These are phyloP conservation scores for Vishniacozyma victoriae DNA, from an alignment of 768 basidiomycete genomes.

Conservation along the genomic window DNA sequence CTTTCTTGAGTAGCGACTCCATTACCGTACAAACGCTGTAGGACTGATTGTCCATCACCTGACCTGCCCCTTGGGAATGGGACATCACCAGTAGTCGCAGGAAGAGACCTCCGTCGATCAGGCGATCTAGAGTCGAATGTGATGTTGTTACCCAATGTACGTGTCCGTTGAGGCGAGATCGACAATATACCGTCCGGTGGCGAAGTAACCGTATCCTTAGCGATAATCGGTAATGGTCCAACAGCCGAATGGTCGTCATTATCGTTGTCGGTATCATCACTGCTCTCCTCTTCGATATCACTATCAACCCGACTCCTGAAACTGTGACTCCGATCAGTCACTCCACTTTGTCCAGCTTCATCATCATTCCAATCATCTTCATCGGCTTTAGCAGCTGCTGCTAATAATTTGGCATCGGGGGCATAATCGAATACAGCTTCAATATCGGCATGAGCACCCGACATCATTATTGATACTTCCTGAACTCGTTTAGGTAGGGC, in stretches of 20 bases:
- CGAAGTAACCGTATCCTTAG: too few relatives aligned
- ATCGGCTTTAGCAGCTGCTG: background rate
- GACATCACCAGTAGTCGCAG: background rate
- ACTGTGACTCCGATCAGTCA: too few relatives aligned
- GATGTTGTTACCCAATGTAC: background rate
- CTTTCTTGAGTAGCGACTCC: background rate
- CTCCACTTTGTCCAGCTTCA: background rate
- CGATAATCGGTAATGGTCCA: background rate
- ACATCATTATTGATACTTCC: conserved; percentile 9
- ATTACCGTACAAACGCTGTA: background rate
- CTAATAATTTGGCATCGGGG: conserved; percentile 12
- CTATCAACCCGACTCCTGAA: background rate
- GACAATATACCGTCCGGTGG: background rate
- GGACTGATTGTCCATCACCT: background rate
- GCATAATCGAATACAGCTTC: conserved; percentile 18
- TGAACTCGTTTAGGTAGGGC: conserved; percentile 13
- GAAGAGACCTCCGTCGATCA: too few relatives aligned
- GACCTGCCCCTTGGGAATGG: background rate
- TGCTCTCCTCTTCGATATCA: background rate
- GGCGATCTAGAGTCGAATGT: background rate
- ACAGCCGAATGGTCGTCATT: background rate
- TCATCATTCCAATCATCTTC: background rate
- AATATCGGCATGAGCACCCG: conserved; percentile 15
- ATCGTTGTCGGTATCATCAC: too few relatives aligned
- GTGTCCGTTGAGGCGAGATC: background rate